phyloP scores from a whole-genome alignment of 139 green algal genomes.

The Dunaliella primolecta region DNA sequence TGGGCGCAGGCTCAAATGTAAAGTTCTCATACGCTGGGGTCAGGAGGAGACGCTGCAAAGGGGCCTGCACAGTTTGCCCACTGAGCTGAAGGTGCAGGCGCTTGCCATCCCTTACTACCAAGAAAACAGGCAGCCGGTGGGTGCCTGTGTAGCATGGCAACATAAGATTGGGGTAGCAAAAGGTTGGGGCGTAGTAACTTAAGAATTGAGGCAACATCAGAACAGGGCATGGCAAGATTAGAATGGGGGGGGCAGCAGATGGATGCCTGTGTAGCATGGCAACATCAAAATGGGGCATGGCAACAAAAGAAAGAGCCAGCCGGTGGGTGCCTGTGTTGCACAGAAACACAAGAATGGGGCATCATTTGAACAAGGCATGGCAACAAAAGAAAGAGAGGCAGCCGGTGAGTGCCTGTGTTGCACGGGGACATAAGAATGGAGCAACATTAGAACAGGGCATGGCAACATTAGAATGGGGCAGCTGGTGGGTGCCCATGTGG shows the following conservation, averaged over 20 bases:
- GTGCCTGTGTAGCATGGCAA: slow-evolving; percentile 40
- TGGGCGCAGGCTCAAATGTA: slow-evolving; percentile 43
- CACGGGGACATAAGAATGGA: too few relatives aligned
- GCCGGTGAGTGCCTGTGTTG: slow-evolving; percentile 45
- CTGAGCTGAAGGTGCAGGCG: slow-evolving; percentile 57
- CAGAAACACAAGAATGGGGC: too few relatives aligned
- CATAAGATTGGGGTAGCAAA: too few relatives aligned
- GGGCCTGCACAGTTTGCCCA: slow-evolving; percentile 35
- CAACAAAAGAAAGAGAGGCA: too few relatives aligned
- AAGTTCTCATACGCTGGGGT: slow-evolving; percentile 31
- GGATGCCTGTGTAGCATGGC: slow-evolving; percentile 41
- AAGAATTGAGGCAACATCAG: too few relatives aligned
- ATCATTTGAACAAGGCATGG: too few relatives aligned
- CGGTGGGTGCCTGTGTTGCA: slow-evolving; percentile 45
- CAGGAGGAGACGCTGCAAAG: slow-evolving; percentile 32
- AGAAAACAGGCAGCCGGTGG: slow-evolving; percentile 57
- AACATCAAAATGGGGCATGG: too few relatives aligned
- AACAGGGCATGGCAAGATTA: too few relatives aligned
- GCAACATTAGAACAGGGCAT: too few relatives aligned
- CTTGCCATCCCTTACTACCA: slow-evolving; percentile 60
- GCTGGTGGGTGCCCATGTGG: slow-evolving; percentile 43
- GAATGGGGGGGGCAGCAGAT: too few relatives aligned
- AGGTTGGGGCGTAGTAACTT: too few relatives aligned
- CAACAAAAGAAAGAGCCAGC: slow-evolving; percentile 58
- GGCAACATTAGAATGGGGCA: slow-evolving; percentile 60